Base-by-base conservation (phyloP, 1,284 basidiomycete genomes). In the Ceratobasidium theobromae region DNA sequence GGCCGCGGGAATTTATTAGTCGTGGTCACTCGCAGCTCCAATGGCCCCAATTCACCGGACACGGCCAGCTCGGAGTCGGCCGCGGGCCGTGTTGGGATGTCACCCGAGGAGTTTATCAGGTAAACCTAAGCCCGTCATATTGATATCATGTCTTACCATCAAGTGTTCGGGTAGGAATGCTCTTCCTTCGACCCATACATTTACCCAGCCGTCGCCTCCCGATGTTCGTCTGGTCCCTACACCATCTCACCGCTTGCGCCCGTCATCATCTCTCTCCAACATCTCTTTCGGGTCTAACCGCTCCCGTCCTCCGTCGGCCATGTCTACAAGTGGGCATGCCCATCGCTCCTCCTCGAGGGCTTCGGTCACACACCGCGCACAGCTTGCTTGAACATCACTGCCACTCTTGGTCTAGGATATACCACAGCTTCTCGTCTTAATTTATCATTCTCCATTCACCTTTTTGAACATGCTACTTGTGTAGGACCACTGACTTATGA, bases 251-350 rank as follows among this genome's bases (percentile, higher is more conserved):
- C 58, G 51, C 28, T 40, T 64, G 25, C 58, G 51, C 46, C 48
- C 58, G 28, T 52, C 46, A 9, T 64, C 58, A 2, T 58, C 55
- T 11, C 28, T 58, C 23, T 58, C 55, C 41, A 58, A 58, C 32
- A 46, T 58, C 21, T 58, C 55, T 21, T 58, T 43, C 14, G n/a
- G 11, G 27, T 58, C 55, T 6, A 58, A 5, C 32, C 40, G 40
- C 18, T 58, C 55, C 27, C 55, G 55, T 11, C 40, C 55, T 32
- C 55, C 55, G 12, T 58, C 55, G 23, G 40, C 30, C n/a, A 46
- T 58, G 27, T 58, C 55, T 46, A 48, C n/a, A 16, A 12, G 40
- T 23, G 53, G 53, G 14, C 55, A 48, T 11, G 11, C 41, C 9
- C 55, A 43, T 45, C 55, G 55, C 41, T 58, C 55, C 4, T 58